Evolutionary conservation across 345 rosid species (phyloP), one percentile per base, ranked within the genome.

Genomic region (Microthlaspi erraticum): DNA sequence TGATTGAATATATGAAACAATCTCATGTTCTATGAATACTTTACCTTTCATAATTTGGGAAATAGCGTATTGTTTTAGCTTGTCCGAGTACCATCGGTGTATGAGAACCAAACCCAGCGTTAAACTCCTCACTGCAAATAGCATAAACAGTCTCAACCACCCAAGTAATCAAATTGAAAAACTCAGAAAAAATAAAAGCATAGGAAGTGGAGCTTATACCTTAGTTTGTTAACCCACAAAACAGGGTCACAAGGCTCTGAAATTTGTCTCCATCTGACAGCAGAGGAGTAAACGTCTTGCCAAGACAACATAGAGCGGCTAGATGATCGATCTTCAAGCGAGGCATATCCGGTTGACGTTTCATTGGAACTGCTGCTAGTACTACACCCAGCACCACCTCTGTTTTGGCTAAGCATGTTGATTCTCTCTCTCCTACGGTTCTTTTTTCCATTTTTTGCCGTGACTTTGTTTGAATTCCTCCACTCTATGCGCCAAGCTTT

Each of bases 201-300:
- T 3, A 5, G 12, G 45, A 58, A 41, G 56, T 17, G 13, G 63
- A 52, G 29, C 44, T 6, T 45, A 53, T 81, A 91, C 94, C 96
- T 86, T 78, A 93, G 83, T 78, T 86, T 91, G 86, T 93, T 85
- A 70, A 93, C 85, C 98, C 98, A 93, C 60, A 93, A 97, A 74
- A 93, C 97, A 32, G 97, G 97, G 58, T 93, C 96, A 79, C 97
- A 93, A 74, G 98, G 98, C 81, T 93, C 97, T 76, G 98, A 93
- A 73, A 93, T 89, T 84, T 93, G 98, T 77, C 98, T 88, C 98
- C 98, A 93, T 84, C 79, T 87, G 60, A 91, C 94, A 75, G 97
- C 97, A 64, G 83, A 62, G 0, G 94, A 80, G 70, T 89, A 93
- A 67, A 93, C 84, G 57, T 91, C 96, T 70, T 83, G 91, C 98